Conservation (phyloP, 768 basidiomycete genomes). For the Boletus patriciae region DNA sequence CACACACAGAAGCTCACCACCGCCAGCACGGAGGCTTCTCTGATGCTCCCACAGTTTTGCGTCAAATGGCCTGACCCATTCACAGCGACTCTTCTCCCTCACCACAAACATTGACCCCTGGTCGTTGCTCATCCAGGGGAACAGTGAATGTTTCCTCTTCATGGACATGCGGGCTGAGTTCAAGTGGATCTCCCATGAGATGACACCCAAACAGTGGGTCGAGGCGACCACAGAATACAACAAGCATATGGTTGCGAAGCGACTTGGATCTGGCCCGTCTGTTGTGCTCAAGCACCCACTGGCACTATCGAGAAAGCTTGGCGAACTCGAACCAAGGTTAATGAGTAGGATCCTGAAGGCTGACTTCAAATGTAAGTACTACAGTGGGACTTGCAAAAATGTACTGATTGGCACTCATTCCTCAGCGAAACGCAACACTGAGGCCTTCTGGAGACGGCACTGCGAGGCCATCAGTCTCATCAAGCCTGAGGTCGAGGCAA, state of each 20-base stretch:
- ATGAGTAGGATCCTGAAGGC: background rate
- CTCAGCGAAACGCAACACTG: background rate
- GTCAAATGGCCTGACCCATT: background rate
- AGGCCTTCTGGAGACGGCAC: constrained; percentile 4
- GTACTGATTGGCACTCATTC: background rate
- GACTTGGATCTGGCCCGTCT: too few species aligned
- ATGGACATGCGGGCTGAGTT: background rate
- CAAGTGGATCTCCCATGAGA: background rate
- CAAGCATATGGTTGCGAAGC: background rate
- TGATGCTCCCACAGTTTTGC: too few species aligned
- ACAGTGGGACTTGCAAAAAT: background rate
- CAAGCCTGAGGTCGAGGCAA: background rate
- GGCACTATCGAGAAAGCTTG: background rate
- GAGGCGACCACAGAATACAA: background rate
- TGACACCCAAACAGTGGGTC: background rate
- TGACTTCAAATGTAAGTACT: background rate
- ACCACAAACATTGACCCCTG: background rate
- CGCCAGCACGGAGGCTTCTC: too few species aligned
- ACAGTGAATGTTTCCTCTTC: background rate
- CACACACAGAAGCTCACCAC: too few species aligned
- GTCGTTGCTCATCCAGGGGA: background rate
- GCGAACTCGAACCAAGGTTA: background rate
- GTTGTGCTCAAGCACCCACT: background rate
- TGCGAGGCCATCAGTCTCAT: background rate
- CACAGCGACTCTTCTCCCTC: background rate